Base-by-base conservation (phyloP, 1,284 basidiomycete species). In the Cystobasidiaceae sp. region DNA sequence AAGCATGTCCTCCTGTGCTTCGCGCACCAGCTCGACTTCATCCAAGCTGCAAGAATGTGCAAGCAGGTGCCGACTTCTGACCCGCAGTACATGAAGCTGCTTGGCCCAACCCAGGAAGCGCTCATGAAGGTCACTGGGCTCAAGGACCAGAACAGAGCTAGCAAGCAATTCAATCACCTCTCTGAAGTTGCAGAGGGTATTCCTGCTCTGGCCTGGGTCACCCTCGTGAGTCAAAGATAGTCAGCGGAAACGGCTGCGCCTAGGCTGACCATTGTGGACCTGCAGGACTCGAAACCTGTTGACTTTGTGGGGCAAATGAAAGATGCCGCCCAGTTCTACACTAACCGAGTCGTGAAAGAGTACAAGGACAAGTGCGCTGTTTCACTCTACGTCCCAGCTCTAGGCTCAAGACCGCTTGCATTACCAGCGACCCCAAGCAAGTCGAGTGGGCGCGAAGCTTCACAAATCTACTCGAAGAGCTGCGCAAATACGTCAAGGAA, bases 191-290 rank as follows among this genome's bases (percentile, higher is more conserved):
- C 86, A 13, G 93, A 96, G 74, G 91, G 89, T 13, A 86, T 86
- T 0, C 82, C 87, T 8, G 86, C 84, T n/a, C 84, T 90, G 58
- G 93, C 87, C n/a, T 99, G 94, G 94, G 85, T 98, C 48, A 83
- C 87, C 50, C 81, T 86, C 59, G 91, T 92, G 72, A 76, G 79
- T 74, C n/a, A n/a, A n/a, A n/a, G n/a, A n/a, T n/a, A n/a, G n/a
- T n/a, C n/a, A n/a, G n/a, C n/a, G n/a, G n/a, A n/a, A n/a, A n/a
- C n/a, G n/a, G n/a, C n/a, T n/a, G n/a, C n/a, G n/a, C n/a, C n/a
- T n/a, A n/a, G n/a, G n/a, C n/a, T 34, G 54, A 11, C 25, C 30
- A 33, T 19, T 27, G 5, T 46, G 45, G 23, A 3, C 13, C 9
- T 37, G 34, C 71, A 93, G 89, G 82, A 85, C 68, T 82, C 85